These are phyloP conservation scores for Xerocomellus dryophilus DNA, from an alignment of 768 basidiomycete species.

Conservation along the genomic window DNA sequence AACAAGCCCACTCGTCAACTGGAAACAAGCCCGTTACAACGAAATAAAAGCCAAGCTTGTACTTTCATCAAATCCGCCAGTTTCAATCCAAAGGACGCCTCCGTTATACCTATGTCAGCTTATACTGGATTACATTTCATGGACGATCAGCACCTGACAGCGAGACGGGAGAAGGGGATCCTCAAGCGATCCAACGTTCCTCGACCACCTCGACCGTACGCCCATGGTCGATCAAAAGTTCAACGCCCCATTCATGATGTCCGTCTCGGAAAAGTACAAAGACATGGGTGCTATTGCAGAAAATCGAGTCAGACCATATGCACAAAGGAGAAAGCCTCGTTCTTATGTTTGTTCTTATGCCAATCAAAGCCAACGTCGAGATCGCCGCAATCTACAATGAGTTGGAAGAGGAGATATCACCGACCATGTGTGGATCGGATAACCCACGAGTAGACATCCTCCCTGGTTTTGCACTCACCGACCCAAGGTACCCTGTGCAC, in stretches of 20 bases:
- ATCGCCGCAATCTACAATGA: slow-evolving; percentile 89
- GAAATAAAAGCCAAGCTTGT: slow-evolving; percentile 91
- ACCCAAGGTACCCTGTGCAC: slow-evolving; percentile 72
- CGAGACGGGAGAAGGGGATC: too few species aligned
- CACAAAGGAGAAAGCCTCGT: slow-evolving; percentile 81
- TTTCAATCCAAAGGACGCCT: slow-evolving; percentile 92
- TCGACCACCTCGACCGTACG: slow-evolving; percentile 83
- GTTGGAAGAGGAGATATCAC: slow-evolving; percentile 78
- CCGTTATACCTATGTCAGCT: slow-evolving; percentile 90
- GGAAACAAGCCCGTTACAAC: slow-evolving; percentile 82
- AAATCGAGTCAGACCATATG: slow-evolving; percentile 91
- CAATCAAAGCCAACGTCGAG: slow-evolving; percentile 82
- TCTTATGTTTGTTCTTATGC: slow-evolving; percentile 96
- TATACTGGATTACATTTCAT: slow-evolving; percentile 93
- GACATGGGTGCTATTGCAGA: slow-evolving; percentile 96
- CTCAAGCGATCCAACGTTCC: slow-evolving; percentile 73
- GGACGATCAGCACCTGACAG: too few species aligned
- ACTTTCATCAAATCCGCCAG: slow-evolving; percentile 84
- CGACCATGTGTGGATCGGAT: slow-evolving; percentile 86
- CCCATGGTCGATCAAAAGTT: slow-evolving; percentile 92
- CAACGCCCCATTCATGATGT: slow-evolving; percentile 92
- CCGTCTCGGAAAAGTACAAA: slow-evolving; percentile 96
- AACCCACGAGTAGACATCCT: slow-evolving; percentile 93
- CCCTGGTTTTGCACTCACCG: slow-evolving; percentile 93
- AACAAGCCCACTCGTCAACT: slow-evolving; percentile 94